phyloP scores from a whole-genome alignment of 83 land plant genomes.

The Picea abies region DNA sequence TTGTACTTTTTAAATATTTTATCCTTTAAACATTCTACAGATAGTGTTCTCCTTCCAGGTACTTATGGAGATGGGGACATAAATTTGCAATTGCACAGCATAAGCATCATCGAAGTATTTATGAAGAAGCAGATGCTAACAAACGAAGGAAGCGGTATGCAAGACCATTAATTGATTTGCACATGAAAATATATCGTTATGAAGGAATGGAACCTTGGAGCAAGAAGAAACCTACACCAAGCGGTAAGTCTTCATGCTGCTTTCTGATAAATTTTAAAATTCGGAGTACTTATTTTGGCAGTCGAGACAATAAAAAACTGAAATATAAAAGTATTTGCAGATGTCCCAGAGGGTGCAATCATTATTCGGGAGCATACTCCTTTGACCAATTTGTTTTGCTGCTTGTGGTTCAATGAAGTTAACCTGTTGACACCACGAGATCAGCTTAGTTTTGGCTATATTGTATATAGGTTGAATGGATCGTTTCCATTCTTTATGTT shows the following conservation, averaged over 20 bases:
- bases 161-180: slow-evolving; percentile 90
- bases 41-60: slow-evolving; percentile 45
- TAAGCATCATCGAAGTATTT: slow-evolving; percentile 89
- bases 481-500: slow-evolving; percentile 87
- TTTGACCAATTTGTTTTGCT: slow-evolving; percentile 81
- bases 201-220: slow-evolving; percentile 94
- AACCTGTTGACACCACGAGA: slow-evolving; percentile 93
- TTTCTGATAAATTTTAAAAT: neutral
- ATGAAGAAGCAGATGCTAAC: slow-evolving; percentile 96
- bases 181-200: slow-evolving; percentile 85
- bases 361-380: slow-evolving; percentile 92
- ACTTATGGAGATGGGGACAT: slow-evolving; percentile 86
- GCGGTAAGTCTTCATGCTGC: slow-evolving; percentile 63
- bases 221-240: slow-evolving; percentile 43
- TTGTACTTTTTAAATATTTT: neutral
- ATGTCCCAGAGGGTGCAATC: slow-evolving; percentile 98
- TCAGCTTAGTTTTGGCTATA: slow-evolving; percentile 96
- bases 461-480: slow-evolving; percentile 70
- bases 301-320: neutral
- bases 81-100: slow-evolving; percentile 93
- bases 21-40: slow-evolving; percentile 5
- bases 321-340: slow-evolving; percentile 40
- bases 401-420: slow-evolving; percentile 99
- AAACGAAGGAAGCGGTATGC: slow-evolving; percentile 98
- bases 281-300: neutral